A percentile compares a stretch with the other conserved stretches of the same genome.
These are phyloP conservation scores for Boletellus sp. DNA, from an alignment of 768 basidiomycete species.

Conservation along the genomic window DNA sequence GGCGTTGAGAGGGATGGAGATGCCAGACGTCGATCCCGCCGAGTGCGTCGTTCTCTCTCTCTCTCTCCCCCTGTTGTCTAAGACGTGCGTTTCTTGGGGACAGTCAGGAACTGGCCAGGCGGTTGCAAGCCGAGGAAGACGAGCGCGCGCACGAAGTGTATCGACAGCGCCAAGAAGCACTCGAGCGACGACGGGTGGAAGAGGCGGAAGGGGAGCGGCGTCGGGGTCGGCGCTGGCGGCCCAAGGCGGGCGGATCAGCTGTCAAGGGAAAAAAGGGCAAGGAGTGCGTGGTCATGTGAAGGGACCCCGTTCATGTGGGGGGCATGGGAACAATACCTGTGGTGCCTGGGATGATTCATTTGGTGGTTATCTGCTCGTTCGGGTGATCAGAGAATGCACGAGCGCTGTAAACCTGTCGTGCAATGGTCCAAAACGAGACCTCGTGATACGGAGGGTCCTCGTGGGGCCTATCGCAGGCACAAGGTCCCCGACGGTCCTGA, in stretches of 20 bases:
- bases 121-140: constrained; percentile 82
- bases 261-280: constrained; percentile 40
- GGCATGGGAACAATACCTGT: no score
- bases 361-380: no score
- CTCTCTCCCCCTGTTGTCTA: neutral
- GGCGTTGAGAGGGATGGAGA: constrained; percentile 45
- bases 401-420: no score
- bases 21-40: constrained; percentile 43
- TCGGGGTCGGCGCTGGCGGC: neutral
- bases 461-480: no score
- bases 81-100: neutral
- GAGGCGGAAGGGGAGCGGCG: constrained; percentile 11
- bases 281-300: constrained; percentile 59
- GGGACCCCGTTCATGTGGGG: no score
- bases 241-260: constrained; percentile 18
- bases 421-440: no score
- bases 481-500: no score
- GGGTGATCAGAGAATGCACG: no score
- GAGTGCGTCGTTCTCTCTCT: constrained; percentile 49
- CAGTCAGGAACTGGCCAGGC: constrained; percentile 67
- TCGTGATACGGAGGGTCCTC: no score
- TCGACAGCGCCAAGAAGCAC: constrained; percentile 30
- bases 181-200: constrained; percentile 17
- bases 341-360: no score
- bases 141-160: constrained; percentile 41